A percentile compares a stretch with the other conserved stretches of the same genome.
phyloP scores from a whole-genome alignment of 2,329 filamentous ascomycete genomes.

The Ploettnerulaceae sp. region DNA sequence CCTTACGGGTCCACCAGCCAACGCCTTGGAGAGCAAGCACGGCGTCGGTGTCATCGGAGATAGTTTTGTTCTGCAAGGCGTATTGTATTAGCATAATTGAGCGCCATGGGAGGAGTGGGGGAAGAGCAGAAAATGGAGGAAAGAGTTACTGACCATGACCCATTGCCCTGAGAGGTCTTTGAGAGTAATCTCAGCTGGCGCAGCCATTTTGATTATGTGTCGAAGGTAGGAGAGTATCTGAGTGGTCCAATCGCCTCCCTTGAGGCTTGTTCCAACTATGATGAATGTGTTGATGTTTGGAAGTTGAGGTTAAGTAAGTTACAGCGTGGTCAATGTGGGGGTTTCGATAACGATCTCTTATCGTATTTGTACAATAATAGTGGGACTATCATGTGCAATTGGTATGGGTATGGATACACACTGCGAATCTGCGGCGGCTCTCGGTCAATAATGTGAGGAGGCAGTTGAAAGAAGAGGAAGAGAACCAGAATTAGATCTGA shows the following conservation, averaged over 20 bases:
- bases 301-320: too few species aligned
- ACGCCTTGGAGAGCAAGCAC: constrained; percentile 56
- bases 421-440: too few species aligned
- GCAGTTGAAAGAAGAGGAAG: too few species aligned
- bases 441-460: too few species aligned
- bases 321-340: too few species aligned
- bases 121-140: neutral
- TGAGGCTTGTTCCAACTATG: neutral
- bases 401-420: too few species aligned
- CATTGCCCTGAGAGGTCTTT: constrained; percentile 49
- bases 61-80: constrained; percentile 52
- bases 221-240: neutral
- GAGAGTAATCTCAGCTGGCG: constrained; percentile 46
- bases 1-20: constrained; percentile 55
- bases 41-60: constrained; percentile 53
- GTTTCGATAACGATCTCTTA: too few species aligned
- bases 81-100: constrained; percentile 2
- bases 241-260: neutral
- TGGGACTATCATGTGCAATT: too few species aligned
- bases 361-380: too few species aligned
- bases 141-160: constrained; percentile 41
- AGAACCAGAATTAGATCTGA: too few species aligned
- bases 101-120: neutral
- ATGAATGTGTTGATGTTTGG: too few species aligned
- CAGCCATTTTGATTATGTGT: constrained; percentile 43